Evolutionary conservation across 495 filamentous ascomycete species (phyloP), one percentile per base, ranked within the genome.

Genomic region (Podospora tetraspora): DNA sequence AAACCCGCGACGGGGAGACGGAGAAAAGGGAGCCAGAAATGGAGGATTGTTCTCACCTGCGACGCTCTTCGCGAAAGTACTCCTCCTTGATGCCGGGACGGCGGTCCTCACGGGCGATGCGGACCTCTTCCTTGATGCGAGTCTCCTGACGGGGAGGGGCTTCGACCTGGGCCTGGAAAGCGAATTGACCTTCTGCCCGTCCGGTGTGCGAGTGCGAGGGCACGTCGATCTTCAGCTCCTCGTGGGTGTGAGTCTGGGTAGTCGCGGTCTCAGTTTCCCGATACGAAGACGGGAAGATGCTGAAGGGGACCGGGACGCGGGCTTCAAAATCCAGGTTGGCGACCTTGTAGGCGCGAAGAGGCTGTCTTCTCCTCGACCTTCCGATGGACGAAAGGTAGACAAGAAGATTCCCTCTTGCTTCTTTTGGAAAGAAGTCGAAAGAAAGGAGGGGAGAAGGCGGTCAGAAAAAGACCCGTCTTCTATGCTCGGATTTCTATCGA

Each of bases 291-390:
- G 94, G 94, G 90, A 98, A 97, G 90, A 97, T 90, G 89, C 93
- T 97, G 89, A 97, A 94, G 82, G 94, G 94, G 83, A 98, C 96
- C 84, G 94, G 94, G 82, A 98, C 92, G 81, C 92, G 91, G 85
- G 94, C 93, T 91, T 97, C 94, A 93, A 96, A 97, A 90, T 97
- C 94, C 94, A 98, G 94, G 84, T 94, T 98, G 92, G 84, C 94
- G 88, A 89, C 87, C 86, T 89, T 88, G 81, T 66, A 70, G 71
- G 77, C 83, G 80, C 77, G 79, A 79, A 84, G 87, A 87, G 89
- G 87, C 76, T 74, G 70, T 88, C 86, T 92, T 92, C 93, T 93
- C 89, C 88, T 92, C 89, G 73, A 88, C 91, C 92, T 94, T 91
- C 90, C 92, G 92, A 92, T 87, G 84, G 84, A 87, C 92, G 91